Base-by-base conservation (phyloP, 495 filamentous ascomycete genomes). In the Lasiosphaeris hirsuta region DNA sequence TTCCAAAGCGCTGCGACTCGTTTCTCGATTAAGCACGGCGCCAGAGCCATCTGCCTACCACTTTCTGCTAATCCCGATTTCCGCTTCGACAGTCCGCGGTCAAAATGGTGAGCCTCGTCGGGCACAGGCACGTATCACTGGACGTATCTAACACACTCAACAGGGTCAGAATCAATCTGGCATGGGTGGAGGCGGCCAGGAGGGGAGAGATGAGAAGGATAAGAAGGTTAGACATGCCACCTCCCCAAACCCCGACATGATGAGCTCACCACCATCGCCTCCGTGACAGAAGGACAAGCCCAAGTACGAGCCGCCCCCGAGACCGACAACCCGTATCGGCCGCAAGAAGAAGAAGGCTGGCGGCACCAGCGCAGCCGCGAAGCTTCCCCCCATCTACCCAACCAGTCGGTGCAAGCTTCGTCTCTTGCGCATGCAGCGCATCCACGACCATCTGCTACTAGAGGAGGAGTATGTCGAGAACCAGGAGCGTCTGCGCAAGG, bases 381-480 rank as follows among this genome's bases (percentile, higher is more conserved):
- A 99, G 74, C 86, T 99, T 6, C 94, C 94, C 40, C 84, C 88
- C 51, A 88, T 99, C 60, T 96, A 87, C 67, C 94, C 94, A 51
- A 96, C 92, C 38, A 94, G 95, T 52, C 85, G 94, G 77, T 99
- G 94, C 82, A 97, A 97, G 78, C 84, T 99, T 62, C 86, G 92
- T 63, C 88, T 97, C 55, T 84, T 99, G 41, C 90, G 94, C 60
- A 96, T 97, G 95, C 95, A 97, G 76, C 88, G 94, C 61, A 89
- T 97, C 66, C 95, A 97, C 74, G 94, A 99, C 70, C 95, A 99
- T 69, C 80, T 99, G 41, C 80, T 97, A 48, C 84, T 99, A 15
- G 94, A 99, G 75, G 95, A 97, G 69, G 94, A 97, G 72, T 99
- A 95, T 60, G 95, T 99, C 44, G 91, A 96, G 78, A 99, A 99